Base-by-base conservation (phyloP, 169 alveolate species). In the Fabrea salina region DNA sequence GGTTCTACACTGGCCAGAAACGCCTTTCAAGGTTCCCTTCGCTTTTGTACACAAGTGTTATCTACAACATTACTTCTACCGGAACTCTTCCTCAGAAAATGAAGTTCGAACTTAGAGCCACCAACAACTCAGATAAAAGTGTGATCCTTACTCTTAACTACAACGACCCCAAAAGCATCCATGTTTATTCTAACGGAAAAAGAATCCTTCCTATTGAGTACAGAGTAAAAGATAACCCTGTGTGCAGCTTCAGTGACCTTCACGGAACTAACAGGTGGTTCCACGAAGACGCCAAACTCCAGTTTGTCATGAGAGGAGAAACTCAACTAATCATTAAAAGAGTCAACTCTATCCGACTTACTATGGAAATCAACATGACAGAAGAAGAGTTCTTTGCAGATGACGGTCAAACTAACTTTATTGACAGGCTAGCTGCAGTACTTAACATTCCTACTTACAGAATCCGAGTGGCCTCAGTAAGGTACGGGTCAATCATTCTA, bases 381-480 rank as follows among this genome's bases (percentile, higher is more conserved):
- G 25, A 68, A 7, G 67, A 74, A 8, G 85, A 79, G 27, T 86
- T 83, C 76, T 86, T 25, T 50, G 2, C 50, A 5, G 58, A 25
- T 56, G 84, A 76, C 6, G 87, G 87, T 0, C 39, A 61, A 0
- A 79, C 87, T 67, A 74, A 30, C 32, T 82, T 86, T 37, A 79
- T 64, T 0, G 91, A 86, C 47, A 53, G 84, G 53, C 49, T 86
- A 37, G 82, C 87, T 0, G 35, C 82, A 30, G 41, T 57, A 25
- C 80, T 86, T 4, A 82, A 81, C 3, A 86, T 86, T 35, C 88
- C 81, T 47, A 66, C 74, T 5, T 85, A 78, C 16, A 66, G 64
- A 5, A 77, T 86, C 4, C 66, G 77, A 66, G 67, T 82, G 4
- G 89, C 78, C 2, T 39, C 61, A 3, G 76, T 86, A 11, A 30